Percentiles rank a stretch among this genome's conserved stretches.
phyloP scores from a whole-genome alignment of 2,329 filamentous ascomycete genomes.

The Ophiostoma fasciatum region DNA sequence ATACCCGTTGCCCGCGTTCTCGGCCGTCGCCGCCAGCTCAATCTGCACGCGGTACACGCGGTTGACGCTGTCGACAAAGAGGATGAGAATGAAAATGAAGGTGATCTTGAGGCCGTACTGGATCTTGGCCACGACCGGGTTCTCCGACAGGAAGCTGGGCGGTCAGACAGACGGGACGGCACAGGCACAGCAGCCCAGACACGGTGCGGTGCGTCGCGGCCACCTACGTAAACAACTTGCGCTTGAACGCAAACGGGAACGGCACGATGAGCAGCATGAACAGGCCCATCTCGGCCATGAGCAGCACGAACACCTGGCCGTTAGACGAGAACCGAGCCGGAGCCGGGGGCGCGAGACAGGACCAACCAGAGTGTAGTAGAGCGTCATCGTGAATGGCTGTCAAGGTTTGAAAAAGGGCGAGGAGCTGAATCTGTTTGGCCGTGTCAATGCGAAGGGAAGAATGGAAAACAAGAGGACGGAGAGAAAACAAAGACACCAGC shows the following conservation, averaged over 20 bases:
- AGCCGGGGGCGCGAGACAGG: neutral
- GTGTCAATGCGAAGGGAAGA: neutral
- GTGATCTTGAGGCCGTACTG: constrained; percentile 99
- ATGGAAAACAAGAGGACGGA: neutral
- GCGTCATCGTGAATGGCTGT: constrained; percentile 32
- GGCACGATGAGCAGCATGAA: constrained; percentile 73
- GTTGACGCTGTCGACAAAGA: constrained; percentile 92
- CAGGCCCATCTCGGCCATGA: constrained; percentile 70
- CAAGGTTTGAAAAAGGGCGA: neutral
- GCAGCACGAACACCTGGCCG: constrained; percentile 61
- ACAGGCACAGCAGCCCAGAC: too few species aligned
- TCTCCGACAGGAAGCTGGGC: constrained; percentile 80
- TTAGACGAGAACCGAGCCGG: neutral
- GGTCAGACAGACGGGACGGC: neutral
- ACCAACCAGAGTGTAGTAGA: constrained; percentile 39
- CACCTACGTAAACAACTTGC: constrained; percentile 63
- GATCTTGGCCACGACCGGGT: constrained; percentile 68
- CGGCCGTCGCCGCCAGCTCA: constrained; percentile 61
- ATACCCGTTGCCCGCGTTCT: constrained; percentile 37
- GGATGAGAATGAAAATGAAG: constrained; percentile 96
- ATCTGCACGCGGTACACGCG: constrained; percentile 94
- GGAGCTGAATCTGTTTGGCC: neutral
- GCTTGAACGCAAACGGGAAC: constrained; percentile 72
- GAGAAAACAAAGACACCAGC: neutral
- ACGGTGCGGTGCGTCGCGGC: too few species aligned